A percentile compares a stretch with the other conserved stretches of the same genome.
Evolutionary conservation across 176 grass and related monocot genomes (phyloP).

Genomic region (Oryza meyeriana): DNA sequence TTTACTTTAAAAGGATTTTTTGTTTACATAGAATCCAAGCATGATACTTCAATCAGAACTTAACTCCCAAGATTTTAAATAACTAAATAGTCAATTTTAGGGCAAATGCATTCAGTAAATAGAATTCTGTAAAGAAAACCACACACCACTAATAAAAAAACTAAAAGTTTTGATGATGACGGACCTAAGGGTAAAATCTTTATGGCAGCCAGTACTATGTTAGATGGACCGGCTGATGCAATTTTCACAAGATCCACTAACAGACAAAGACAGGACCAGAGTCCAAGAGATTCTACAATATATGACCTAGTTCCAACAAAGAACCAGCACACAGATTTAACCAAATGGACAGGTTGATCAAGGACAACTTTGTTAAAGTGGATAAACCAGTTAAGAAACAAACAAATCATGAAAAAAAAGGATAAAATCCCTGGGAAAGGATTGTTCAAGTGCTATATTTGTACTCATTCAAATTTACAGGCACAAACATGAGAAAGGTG

Average conservation of each 20-base stretch:
- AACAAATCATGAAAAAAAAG: not conserved
- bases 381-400: not conserved
- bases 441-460: not conserved
- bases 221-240: not conserved
- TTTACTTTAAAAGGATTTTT: not conserved
- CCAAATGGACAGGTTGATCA: not conserved
- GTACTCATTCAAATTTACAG: constrained; percentile 24
- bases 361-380: constrained; percentile 7
- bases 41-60: constrained; percentile 3
- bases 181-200: not conserved
- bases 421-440: constrained; percentile 3
- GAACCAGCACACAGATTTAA: not conserved
- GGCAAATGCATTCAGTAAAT: not conserved
- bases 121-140: constrained; percentile 1
- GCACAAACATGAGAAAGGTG: constrained; percentile 12
- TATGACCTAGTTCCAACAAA: constrained; percentile 1
- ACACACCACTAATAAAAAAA: not conserved
- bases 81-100: constrained; percentile 1
- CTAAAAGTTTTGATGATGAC: not conserved
- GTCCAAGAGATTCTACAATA: constrained; percentile 1
- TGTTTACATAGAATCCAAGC: not conserved
- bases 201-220: not conserved
- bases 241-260: not conserved
- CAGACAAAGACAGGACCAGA: not conserved
- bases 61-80: not conserved